Evolutionary conservation across 148 eudicot species (phyloP).

Genomic region (Chenopodium album): DNA sequence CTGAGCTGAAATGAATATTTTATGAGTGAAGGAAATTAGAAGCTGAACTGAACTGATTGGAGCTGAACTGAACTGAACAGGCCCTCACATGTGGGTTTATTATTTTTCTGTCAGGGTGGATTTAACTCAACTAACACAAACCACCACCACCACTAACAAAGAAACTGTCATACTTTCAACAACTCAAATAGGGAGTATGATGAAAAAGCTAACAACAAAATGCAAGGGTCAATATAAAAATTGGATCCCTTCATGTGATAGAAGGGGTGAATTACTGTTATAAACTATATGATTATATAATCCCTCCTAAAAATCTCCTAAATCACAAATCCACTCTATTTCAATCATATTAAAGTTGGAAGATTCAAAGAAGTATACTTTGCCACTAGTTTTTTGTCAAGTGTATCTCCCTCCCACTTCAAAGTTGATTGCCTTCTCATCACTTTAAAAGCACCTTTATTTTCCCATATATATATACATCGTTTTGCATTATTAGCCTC

Average conservation of each 20-base stretch:
- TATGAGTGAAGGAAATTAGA: too few relatives aligned
- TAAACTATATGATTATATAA: not conserved
- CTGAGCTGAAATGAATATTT: too few relatives aligned
- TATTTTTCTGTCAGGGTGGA: not conserved
- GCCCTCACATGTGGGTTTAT: too few relatives aligned
- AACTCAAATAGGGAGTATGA: not conserved
- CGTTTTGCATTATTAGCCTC: not conserved
- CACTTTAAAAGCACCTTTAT: slow-evolving; percentile 6
- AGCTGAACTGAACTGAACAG: too few relatives aligned
- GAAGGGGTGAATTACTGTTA: slow-evolving; percentile 5
- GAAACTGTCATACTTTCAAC: not conserved
- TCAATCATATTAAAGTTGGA: slow-evolving; percentile 7
- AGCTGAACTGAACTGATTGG: too few relatives aligned
- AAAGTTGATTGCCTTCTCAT: not conserved
- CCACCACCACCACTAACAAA: not conserved
- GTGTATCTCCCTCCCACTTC: slow-evolving; percentile 4
- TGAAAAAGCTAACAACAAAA: not conserved
- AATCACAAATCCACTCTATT: slow-evolving; percentile 16
- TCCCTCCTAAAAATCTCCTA: not conserved
- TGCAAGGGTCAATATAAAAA: slow-evolving; percentile 17
- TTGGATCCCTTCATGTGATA: slow-evolving; percentile 13
- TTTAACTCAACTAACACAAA: not conserved
- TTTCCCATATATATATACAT: slow-evolving; percentile 2
- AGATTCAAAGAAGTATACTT: not conserved
- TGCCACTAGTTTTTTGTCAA: slow-evolving; percentile 21